These are phyloP conservation scores for Xylaria palmicola DNA, from an alignment of 495 filamentous ascomycete genomes.

Conservation along the genomic window DNA sequence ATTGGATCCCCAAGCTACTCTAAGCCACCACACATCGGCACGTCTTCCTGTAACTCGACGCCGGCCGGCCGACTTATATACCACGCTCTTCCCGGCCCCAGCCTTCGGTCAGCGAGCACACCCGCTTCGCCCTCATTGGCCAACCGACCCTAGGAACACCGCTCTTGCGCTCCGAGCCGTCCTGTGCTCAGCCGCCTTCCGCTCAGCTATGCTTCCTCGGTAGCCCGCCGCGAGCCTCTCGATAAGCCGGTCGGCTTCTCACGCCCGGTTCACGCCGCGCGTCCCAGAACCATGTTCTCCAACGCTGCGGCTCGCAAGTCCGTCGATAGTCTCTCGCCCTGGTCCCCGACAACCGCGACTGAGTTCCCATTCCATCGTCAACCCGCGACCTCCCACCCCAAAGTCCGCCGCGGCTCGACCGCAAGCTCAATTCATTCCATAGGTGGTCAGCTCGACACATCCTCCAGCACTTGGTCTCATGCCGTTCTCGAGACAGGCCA, in stretches of 20 bases:
- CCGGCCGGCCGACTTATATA: no score
- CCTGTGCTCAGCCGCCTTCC: conserved; percentile 15
- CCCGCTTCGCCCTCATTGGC: not conserved
- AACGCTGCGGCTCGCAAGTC: conserved; percentile 64
- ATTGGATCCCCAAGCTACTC: no score
- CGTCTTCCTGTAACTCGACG: no score
- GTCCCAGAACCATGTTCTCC: conserved; percentile 58
- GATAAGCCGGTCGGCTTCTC: conserved; percentile 29
- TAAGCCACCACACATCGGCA: no score
- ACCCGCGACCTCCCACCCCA: conserved; percentile 19
- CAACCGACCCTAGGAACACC: not conserved
- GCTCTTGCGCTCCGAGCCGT: conserved; percentile 12
- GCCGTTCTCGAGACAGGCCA: conserved; percentile 73
- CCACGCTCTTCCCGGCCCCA: not conserved
- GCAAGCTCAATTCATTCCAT: conserved; percentile 69
- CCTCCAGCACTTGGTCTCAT: conserved; percentile 50
- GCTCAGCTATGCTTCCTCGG: conserved; percentile 35
- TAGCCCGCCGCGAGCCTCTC: conserved; percentile 31
- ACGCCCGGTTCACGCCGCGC: conserved; percentile 19
- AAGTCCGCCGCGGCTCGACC: conserved; percentile 68
- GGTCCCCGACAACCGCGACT: conserved; percentile 50
- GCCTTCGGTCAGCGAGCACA: not conserved
- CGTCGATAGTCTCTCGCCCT: conserved; percentile 63
- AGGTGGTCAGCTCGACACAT: conserved; percentile 70
- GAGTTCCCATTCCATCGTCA: conserved; percentile 61